Base-by-base conservation (phyloP, 805 yeast species). In the Cyberlindnera meyerae region DNA sequence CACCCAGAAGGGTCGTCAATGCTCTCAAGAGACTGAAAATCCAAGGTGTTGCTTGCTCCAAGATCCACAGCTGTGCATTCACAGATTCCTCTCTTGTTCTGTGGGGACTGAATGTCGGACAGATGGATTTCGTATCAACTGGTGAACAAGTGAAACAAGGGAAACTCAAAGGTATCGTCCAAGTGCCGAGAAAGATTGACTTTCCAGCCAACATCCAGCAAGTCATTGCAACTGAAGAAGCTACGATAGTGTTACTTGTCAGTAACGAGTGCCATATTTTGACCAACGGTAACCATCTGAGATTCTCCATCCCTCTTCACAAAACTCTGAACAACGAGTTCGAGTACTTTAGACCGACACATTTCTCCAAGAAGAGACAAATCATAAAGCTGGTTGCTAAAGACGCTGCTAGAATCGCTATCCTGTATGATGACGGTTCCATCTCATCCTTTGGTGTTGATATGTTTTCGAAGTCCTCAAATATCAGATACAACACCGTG, bases 21-120 rank as follows among this genome's bases (percentile, higher is more conserved):
- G 36, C 33, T 1, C 54, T 66, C 11, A 61, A 54, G 34, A 60
- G 45, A 30, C 37, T 57, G 3, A 45, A 34, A 15, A 36, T 37
- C 8, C 26, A 39, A 25, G 62, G 59, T n/a, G 29, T 56, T 35
- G 31, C 79, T 1, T 78, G 82, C 14, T 83, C 95, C 4, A 76
- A 71, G 31, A 67, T 80, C 11, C 94, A 85, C 54, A 76, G 90
- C 4, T 68, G 79, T 14, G 83, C 74, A 0, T 80, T 67, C 42
- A 62, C 78, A 0, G 63, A 61, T 6, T 54, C 62, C 29, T 73
- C 71, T 8, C 41, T 51, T n/a, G 73, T 62, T 42, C 57, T 75
- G 26, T 86, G 95, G 95, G 96, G 96, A 3, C 60, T 80, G 25
- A 83, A 86, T 52, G 61, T 76, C 24, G 96, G 96, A 0, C 95